Base-by-base conservation (phyloP, 1,284 basidiomycete species). In the Apiotrichum porosum region DNA sequence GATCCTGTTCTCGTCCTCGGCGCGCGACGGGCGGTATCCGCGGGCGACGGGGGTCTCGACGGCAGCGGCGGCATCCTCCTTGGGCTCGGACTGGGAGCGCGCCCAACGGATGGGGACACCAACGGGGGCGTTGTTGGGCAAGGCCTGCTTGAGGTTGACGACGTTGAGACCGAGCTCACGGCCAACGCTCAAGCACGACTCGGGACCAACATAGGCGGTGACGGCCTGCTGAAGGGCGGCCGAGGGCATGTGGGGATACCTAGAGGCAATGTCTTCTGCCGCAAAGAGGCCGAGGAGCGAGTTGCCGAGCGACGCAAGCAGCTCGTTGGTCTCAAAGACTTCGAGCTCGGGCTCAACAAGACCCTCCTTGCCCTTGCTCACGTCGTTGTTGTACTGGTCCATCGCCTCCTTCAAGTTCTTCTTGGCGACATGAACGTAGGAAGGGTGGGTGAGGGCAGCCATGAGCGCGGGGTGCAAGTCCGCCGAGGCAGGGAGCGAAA, bases 221-320 rank as follows among this genome's bases (percentile, higher is more conserved):
- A 95, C 81, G 9, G 88, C 91, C 9, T 86, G 85, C 74, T 95
- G 93, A 61, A 93, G 75, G 17, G 90, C 89, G 43, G 85, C 81
- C 19, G 89, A 91, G 2, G 94, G 94, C 19, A 98, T 79, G 69
- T 95, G 85, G 0, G 95, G 94, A 71, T 87, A 97, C 38, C 83
- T 78, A 9, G 85, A 78, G 51, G 88, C 80, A 26, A 97, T 74
- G 67, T 85, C 83, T 75, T 99, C 94, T 0, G 87, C 78, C 5
- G 88, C 87, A 60, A 97, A 89, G 33, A 97, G 78, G 43, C 94
- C 94, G 66, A 97, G 80, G 37, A 98, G 78, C 1, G 87, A 81
- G 74, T 97, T 97, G 26, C 94, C 94, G 6, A 95, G 73, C 0
- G 81, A 73, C 1, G 86, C 79, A 5, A 97, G 80, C 39, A 86